Evolutionary conservation across 495 filamentous ascomycete genomes (phyloP).

Genomic region (Xylaria acuta): DNA sequence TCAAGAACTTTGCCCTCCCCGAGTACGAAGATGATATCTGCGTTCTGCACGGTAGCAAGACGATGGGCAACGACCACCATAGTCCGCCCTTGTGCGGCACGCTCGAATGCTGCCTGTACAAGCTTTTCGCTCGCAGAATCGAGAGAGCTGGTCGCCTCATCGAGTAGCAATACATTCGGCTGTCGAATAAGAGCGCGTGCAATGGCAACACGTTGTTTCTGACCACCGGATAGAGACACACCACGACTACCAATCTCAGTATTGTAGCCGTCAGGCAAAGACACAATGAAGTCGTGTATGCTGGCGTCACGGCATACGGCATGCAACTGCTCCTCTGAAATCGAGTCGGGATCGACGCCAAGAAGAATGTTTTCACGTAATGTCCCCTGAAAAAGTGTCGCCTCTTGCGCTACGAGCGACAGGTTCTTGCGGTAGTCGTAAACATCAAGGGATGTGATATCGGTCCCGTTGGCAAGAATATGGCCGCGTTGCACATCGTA

Average conservation of each 20-base stretch:
- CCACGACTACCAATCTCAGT: slow-evolving; percentile 72
- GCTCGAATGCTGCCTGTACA: slow-evolving; percentile 75
- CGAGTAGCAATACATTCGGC: slow-evolving; percentile 75
- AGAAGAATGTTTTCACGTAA: slow-evolving; percentile 68
- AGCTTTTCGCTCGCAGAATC: slow-evolving; percentile 79
- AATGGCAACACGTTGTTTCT: slow-evolving; percentile 81
- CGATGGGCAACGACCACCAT: slow-evolving; percentile 80
- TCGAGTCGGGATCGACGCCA: slow-evolving; percentile 50
- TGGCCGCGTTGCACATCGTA: slow-evolving; percentile 66
- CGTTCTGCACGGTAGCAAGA: slow-evolving; percentile 64
- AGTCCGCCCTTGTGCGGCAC: slow-evolving; percentile 67
- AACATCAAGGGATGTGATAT: slow-evolving; percentile 57
- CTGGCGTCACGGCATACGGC: slow-evolving; percentile 69
- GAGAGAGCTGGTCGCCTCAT: slow-evolving; percentile 80
- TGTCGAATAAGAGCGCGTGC: slow-evolving; percentile 78
- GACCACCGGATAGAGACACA: slow-evolving; percentile 74
- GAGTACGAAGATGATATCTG: slow-evolving; percentile 65
- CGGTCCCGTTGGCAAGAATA: slow-evolving; percentile 62
- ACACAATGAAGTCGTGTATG: slow-evolving; percentile 70
- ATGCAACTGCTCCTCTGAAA: slow-evolving; percentile 60
- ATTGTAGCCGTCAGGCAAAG: slow-evolving; percentile 67
- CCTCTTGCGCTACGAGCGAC: slow-evolving; percentile 71
- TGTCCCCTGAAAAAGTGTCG: slow-evolving; percentile 62
- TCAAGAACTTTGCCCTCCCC: slow-evolving; percentile 64
- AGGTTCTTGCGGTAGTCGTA: slow-evolving; percentile 62